Evolutionary conservation across 768 basidiomycete genomes (phyloP), one percentile per base, ranked within the genome.

Genomic region (Kwoniella dejecticola): DNA sequence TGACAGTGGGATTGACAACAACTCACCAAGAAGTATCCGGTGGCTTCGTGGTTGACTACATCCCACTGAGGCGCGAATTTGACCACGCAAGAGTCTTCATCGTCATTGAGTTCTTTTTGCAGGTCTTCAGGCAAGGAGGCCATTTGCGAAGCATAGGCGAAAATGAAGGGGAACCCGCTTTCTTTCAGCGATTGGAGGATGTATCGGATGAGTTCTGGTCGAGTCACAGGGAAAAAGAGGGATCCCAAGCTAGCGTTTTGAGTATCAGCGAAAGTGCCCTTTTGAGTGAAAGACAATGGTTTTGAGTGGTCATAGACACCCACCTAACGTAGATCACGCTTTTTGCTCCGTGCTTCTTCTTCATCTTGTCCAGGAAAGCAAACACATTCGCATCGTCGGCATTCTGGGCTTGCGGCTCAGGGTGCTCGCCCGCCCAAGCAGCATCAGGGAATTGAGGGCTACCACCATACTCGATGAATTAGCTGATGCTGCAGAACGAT

Each of bases 11-110:
- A n/a, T n/a, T n/a, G n/a, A n/a, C n/a, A n/a, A n/a, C n/a, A n/a
- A 45, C 65, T 47, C 23, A 66, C 65, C 27, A 68, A 58, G 45
- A 67, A 67, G 38, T 64, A 66, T 0, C 61, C 60, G 1, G 52
- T 55, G 17, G 70, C 70, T 15, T 50, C 46, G 23, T 71, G 70
- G 17, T 63, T 31, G 13, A 68, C 42, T 3, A 68, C 67, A 38
- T 66, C 57, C 60, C 60, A 66, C 33, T 71, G 70, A 13, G 66
- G 67, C 1, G 70, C 66, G 29, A 68, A 58, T 19, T 63, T 65
- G 33, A 71, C 62, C 24, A 54, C 47, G 24, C 55, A 58, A 2
- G 31, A 53, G 21, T 63, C 38, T n/a, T 44, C 42, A 45, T 55
- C 21, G 17, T 45, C 62, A 13, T 65, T 46, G 40, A 71, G 30